phyloP scores from a whole-genome alignment of 768 basidiomycete species.

The Boletus vinaceobasis region DNA sequence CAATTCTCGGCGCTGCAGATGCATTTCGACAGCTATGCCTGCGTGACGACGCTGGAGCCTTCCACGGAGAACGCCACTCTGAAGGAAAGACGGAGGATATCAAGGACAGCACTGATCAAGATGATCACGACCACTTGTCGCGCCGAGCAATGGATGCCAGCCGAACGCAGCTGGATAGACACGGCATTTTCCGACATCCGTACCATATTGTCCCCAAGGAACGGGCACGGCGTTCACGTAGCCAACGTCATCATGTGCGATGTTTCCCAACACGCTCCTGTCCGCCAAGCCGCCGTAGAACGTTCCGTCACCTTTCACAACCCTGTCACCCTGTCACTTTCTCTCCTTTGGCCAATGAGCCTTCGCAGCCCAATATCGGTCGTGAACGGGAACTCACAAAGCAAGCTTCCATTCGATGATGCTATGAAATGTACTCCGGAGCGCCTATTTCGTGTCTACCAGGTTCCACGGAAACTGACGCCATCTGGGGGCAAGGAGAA shows the following conservation, averaged over 20 bases:
- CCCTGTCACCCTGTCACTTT: conserved; percentile 10
- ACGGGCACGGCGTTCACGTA: background rate
- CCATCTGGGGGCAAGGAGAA: background rate
- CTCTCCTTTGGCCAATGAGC: conserved; percentile 1
- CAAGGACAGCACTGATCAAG: conserved; percentile 15
- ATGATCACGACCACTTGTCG: conserved; percentile 21
- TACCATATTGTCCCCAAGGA: conserved; percentile 14
- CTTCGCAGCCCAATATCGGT: conserved; percentile 16
- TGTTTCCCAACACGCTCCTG: conserved; percentile 3
- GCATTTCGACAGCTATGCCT: conserved; percentile 35
- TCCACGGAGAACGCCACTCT: conserved; percentile 5
- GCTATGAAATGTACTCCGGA: conserved; percentile 12
- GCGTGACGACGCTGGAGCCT: conserved; percentile 34
- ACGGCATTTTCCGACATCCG: conserved; percentile 20
- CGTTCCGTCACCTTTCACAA: conserved; percentile 17
- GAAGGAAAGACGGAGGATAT: conserved; percentile 18
- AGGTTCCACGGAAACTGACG: conserved; percentile 10
- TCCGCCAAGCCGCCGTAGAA: background rate
- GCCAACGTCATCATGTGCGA: conserved; percentile 27
- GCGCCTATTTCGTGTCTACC: conserved; percentile 19
- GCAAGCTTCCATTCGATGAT: conserved; percentile 19
- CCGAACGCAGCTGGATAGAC: conserved; percentile 21
- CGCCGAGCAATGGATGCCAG: conserved; percentile 24
- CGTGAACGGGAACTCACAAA: background rate
- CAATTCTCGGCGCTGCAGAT: conserved; percentile 30